Base-by-base conservation (phyloP, 2,329 filamentous ascomycete genomes). In the Diaporthe capsici region DNA sequence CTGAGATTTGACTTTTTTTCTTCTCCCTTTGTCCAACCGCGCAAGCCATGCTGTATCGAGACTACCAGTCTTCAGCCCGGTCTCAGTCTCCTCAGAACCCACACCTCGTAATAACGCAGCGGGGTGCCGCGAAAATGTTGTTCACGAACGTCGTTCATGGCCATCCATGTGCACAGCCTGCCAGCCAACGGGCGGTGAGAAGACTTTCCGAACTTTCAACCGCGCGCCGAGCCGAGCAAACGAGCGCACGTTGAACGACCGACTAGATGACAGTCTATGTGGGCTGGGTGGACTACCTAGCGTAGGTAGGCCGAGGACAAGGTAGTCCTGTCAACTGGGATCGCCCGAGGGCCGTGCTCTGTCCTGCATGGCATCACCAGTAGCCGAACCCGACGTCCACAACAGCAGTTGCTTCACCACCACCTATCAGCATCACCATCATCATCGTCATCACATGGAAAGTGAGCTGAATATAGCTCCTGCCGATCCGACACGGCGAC, bases 401-500 rank as follows among this genome's bases (percentile, higher is more conserved):
- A 55, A 31, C 47, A 55, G n/a, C 47, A 51, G 8, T 22, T 5
- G 10, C 60, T 47, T 49, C 61, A 49, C 12, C 28, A 67, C 34
- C 42, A 34, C 17, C 37, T 9, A 20, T 44, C 58, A 44, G 9
- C 37, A 12, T 17, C 58, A 63, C 22, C 55, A n/a, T 28, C 47
- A 47, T 55, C 65, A 28, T 42, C 34, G n/a, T 31, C 65, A 28
- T 53, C 47, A 39, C 49, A 42, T 70, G 65, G n/a, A 4, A 55
- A 39, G 4, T 15, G 65, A 55, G 65, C 47, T 34, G 65, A 70
- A 70, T 70, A 70, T 70, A 70, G 65, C 47, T 53, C 65, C 47
- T 39, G 47, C 47, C 47, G 34, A 70, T 25, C 51, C 47, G 63
- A 70, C 49, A 55, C 49, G 4, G n/a, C n/a, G 49, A 42, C 31